phyloP scores from a whole-genome alignment of 148 eudicot species.

The Diospyros lotus region DNA sequence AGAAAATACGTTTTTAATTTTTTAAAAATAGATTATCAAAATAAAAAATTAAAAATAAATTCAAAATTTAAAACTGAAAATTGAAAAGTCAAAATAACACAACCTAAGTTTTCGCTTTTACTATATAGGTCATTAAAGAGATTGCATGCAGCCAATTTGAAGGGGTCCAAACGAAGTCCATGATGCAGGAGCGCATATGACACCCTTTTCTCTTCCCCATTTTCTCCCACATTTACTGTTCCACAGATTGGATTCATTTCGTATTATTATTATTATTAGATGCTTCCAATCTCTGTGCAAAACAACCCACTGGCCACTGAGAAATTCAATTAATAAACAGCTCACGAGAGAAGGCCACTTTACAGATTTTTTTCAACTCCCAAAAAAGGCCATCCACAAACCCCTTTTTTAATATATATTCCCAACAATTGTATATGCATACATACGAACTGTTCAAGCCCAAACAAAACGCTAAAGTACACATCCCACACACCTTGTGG shows the following conservation, averaged over 20 bases:
- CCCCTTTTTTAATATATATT: neutral
- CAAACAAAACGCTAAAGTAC: conserved; percentile 27
- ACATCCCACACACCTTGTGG: conserved; percentile 22
- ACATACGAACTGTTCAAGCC: conserved; percentile 7
- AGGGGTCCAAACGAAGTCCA: too few species aligned
- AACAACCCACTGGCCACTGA: neutral
- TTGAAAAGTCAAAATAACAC: too few species aligned
- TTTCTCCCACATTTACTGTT: conserved; percentile 4
- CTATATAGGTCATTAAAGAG: too few species aligned
- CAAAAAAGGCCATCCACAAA: conserved; percentile 52
- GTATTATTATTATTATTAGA: neutral
- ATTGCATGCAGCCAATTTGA: too few species aligned
- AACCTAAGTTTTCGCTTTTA: too few species aligned
- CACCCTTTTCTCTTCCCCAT: neutral
- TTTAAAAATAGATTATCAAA: too few species aligned
- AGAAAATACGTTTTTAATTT: too few species aligned
- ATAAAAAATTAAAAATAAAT: too few species aligned
- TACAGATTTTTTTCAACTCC: conserved; percentile 13
- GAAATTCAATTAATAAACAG: conserved; percentile 2
- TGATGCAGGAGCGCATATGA: neutral
- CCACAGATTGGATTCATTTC: conserved; percentile 10
- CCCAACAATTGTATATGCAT: conserved; percentile 8
- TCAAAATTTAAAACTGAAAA: too few species aligned
- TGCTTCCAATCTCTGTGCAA: neutral
- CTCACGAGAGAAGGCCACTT: conserved; percentile 12